Percentiles rank a stretch among this genome's conserved stretches.
Conservation (phyloP, 768 basidiomycete species). For the Russula lepida region DNA sequence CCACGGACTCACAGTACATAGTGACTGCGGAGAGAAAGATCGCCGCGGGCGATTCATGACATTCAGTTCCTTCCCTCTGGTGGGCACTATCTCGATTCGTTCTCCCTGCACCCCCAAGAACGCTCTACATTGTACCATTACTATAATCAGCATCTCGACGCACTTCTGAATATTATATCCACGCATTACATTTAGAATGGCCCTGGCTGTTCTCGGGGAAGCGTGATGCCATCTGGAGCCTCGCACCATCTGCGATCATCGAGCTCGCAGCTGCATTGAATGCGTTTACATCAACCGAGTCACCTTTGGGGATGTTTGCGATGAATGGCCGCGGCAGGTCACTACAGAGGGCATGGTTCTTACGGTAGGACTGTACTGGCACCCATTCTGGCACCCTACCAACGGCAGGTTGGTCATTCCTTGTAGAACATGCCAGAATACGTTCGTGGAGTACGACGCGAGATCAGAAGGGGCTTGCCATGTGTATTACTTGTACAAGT, state of each 20-base stretch:
- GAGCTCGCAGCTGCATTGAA: neutral
- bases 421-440: neutral
- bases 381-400: neutral
- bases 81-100: neutral
- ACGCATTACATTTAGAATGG: neutral
- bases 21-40: conserved; percentile 50
- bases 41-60: conserved; percentile 19
- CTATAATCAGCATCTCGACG: neutral
- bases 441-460: neutral
- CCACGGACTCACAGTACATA: conserved; percentile 18
- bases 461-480: neutral
- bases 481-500: neutral
- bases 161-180: neutral
- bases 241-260: neutral
- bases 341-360: neutral
- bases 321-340: neutral
- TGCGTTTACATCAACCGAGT: neutral
- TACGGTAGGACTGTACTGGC: neutral
- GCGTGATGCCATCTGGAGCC: neutral
- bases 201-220: neutral
- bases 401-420: neutral
- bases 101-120: neutral
- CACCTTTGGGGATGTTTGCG: neutral
- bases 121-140: neutral
- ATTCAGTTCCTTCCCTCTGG: neutral